Conservation (phyloP, 768 basidiomycete species). For the Lactifluus echinatus region DNA sequence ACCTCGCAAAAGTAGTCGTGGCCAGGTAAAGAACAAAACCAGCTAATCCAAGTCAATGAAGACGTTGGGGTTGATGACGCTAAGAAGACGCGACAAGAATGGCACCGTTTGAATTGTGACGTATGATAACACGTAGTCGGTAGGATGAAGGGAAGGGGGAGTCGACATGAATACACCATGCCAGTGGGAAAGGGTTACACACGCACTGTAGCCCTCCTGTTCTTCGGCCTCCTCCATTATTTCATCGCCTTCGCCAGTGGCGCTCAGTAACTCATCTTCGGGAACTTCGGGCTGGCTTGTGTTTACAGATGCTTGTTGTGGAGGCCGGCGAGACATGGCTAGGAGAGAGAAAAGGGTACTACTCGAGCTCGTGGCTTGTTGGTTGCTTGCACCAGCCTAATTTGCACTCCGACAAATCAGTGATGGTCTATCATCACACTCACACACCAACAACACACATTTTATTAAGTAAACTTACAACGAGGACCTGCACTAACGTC, state of each 20-base stretch:
- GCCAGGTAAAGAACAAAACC: conserved; percentile 91
- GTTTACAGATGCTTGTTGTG: conserved; percentile 28
- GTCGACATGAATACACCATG: conserved; percentile 9
- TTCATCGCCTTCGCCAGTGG: conserved; percentile 57
- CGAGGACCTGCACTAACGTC: conserved; percentile 36
- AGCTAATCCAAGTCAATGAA: conserved; percentile 90
- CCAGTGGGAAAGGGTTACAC: conserved; percentile 4
- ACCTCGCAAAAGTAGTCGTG: conserved; percentile 99
- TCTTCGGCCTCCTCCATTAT: conserved; percentile 66
- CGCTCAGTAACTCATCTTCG: conserved; percentile 57
- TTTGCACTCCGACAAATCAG: conserved; percentile 18
- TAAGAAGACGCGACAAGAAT: conserved; percentile 25
- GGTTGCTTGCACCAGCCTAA: neutral
- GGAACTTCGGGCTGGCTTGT: conserved; percentile 44
- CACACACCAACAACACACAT: too few species aligned
- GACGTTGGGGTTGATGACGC: conserved; percentile 88
- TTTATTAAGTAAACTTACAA: conserved; percentile 44
- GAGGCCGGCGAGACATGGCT: conserved; percentile 32
- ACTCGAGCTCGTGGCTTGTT: neutral
- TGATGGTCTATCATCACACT: conserved; percentile 2
- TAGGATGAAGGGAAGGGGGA: neutral
- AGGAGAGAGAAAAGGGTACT: neutral
- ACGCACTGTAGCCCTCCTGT: conserved; percentile 74
- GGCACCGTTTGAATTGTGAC: neutral
- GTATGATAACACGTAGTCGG: neutral